Conservation (phyloP, 2,329 filamentous ascomycete genomes). For the Fusarium paranaense region DNA sequence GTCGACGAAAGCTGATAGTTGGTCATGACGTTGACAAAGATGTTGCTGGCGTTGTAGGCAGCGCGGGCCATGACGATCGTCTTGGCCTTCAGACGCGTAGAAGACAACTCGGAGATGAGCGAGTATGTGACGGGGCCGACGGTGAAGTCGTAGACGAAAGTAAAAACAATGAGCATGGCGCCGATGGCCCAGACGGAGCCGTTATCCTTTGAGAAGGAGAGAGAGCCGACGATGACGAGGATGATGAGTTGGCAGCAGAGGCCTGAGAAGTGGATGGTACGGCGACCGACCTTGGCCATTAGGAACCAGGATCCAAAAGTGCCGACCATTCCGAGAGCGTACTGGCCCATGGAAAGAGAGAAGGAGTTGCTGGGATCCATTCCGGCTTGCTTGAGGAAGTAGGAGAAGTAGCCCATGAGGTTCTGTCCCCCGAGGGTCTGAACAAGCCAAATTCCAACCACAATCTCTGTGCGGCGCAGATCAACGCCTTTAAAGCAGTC, state of each 20-base stretch:
- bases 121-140: constrained; percentile 67
- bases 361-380: constrained; percentile 58
- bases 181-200: constrained; percentile 57
- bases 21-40: constrained; percentile 62
- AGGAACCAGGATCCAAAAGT: constrained; percentile 64
- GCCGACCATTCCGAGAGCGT: constrained; percentile 63
- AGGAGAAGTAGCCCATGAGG: constrained; percentile 62
- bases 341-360: constrained; percentile 60
- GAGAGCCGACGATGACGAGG: constrained; percentile 54
- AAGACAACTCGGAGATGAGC: constrained; percentile 64
- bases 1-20: constrained; percentile 61
- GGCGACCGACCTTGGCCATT: constrained; percentile 61
- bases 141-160: constrained; percentile 65
- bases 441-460: constrained; percentile 61
- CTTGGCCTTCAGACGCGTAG: constrained; percentile 65
- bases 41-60: constrained; percentile 58
- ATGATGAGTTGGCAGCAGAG: constrained; percentile 54
- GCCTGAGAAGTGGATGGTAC: constrained; percentile 62
- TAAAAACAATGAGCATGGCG: constrained; percentile 62
- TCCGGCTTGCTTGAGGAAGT: constrained; percentile 60
- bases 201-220: constrained; percentile 52
- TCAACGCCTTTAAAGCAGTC: constrained; percentile 66
- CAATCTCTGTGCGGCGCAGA: constrained; percentile 65
- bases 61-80: constrained; percentile 64
- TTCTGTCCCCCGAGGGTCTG: constrained; percentile 61